These are phyloP conservation scores for Mesembryanthemum crystallinum DNA, from an alignment of 148 eudicot genomes.

Conservation along the genomic window DNA sequence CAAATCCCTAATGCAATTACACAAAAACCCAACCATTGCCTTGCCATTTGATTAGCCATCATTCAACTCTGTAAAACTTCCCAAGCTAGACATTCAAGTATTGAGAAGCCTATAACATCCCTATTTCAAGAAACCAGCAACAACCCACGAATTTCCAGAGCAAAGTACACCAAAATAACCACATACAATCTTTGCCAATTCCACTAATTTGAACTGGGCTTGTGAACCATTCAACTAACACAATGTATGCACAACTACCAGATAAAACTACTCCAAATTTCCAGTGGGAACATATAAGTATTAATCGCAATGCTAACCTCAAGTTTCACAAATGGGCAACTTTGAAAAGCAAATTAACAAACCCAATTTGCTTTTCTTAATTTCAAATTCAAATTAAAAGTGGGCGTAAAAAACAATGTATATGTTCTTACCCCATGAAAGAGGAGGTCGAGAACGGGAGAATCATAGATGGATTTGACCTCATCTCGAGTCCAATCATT, in stretches of 20 bases:
- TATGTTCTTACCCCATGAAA: conserved; percentile 66
- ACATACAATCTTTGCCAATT: background rate
- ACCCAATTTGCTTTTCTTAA: no score
- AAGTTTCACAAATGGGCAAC: background rate
- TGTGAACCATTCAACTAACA: background rate
- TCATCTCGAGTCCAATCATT: conserved; percentile 60
- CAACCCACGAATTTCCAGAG: background rate
- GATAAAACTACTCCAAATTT: background rate
- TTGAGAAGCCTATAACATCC: background rate
- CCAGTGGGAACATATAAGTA: no score
- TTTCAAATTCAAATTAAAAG: background rate
- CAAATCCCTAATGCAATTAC: background rate
- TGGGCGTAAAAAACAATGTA: conserved; percentile 5
- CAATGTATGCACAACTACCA: no score
- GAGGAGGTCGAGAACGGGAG: conserved; percentile 86
- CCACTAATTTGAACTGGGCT: background rate
- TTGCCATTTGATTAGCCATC: background rate
- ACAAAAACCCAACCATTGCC: background rate
- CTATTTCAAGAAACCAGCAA: background rate
- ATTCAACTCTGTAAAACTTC: background rate
- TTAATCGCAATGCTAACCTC: background rate
- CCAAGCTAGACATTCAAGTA: background rate
- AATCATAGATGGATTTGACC: conserved; percentile 67
- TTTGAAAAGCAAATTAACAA: background rate
- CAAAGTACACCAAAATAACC: background rate